A percentile compares a stretch with the other conserved stretches of the same genome.
phyloP scores from a whole-genome alignment of 352 stramenopile genomes.

The Phytophthora idaei region DNA sequence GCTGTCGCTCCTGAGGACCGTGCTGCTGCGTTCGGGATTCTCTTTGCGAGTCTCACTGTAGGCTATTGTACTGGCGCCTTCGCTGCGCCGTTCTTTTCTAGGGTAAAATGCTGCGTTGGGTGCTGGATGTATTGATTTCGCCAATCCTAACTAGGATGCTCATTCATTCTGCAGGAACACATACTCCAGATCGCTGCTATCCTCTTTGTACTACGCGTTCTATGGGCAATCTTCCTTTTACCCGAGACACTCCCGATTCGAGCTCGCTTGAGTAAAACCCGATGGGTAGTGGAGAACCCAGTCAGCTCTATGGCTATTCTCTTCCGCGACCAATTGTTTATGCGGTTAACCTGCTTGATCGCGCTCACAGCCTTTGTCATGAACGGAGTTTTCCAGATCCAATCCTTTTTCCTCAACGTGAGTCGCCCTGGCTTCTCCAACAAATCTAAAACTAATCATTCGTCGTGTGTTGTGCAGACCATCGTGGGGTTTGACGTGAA shows the following conservation, averaged over 20 bases:
- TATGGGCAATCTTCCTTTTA: conserved; percentile 63
- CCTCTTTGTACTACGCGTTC: conserved; percentile 55
- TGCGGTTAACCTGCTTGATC: conserved; percentile 67
- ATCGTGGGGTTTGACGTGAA: conserved; percentile 73
- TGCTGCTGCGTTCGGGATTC: conserved; percentile 58
- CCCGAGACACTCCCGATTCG: conserved; percentile 58
- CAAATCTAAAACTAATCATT: conserved; percentile 13
- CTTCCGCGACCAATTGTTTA: conserved; percentile 64
- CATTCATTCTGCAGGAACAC: conserved; percentile 36
- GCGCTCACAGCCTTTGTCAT: conserved; percentile 70
- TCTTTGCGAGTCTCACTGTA: conserved; percentile 59
- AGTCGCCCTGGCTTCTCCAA: conserved; percentile 3
- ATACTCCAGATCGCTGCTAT: conserved; percentile 51
- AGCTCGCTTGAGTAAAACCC: conserved; percentile 39
- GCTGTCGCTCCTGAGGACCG: conserved; percentile 57
- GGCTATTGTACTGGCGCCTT: conserved; percentile 65
- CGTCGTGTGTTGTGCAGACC: conserved; percentile 35
- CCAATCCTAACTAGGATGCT: no score
- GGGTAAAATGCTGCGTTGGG: conserved; percentile 12
- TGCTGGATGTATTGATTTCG: not conserved
- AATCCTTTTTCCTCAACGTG: conserved; percentile 78
- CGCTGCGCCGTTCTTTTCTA: conserved; percentile 54
- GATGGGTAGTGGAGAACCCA: conserved; percentile 55
- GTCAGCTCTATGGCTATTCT: conserved; percentile 71
- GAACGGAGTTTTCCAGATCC: conserved; percentile 64